phyloP scores from a whole-genome alignment of 305 asterid species.

The Salvia sclarea region DNA sequence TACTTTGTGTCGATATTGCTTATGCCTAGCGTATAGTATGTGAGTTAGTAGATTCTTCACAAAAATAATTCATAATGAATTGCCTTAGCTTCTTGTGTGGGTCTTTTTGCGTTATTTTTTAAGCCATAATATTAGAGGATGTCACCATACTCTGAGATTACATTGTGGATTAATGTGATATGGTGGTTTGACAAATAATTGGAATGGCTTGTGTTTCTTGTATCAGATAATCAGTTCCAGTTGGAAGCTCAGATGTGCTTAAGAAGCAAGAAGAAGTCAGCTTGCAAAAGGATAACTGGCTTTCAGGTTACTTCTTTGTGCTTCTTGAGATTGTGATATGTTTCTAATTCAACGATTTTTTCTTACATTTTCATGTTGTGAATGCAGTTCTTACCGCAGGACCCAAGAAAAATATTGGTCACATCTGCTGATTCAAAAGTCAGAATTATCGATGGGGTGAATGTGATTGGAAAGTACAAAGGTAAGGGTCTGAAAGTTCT shows the following conservation, averaged over 20 bases:
- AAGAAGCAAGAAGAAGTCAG: slow-evolving; percentile 67
- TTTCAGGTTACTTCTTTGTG: slow-evolving; percentile 60
- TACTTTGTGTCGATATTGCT: background rate
- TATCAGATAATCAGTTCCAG: slow-evolving; percentile 58
- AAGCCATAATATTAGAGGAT: background rate
- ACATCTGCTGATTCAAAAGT: slow-evolving; percentile 84
- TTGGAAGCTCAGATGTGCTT: slow-evolving; percentile 63
- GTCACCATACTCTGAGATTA: background rate
- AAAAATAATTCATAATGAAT: background rate
- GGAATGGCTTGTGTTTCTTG: slow-evolving; percentile 28
- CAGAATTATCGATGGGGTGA: slow-evolving; percentile 61
- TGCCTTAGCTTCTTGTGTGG: background rate
- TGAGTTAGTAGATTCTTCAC: background rate
- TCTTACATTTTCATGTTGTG: background rate
- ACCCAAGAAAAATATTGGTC: slow-evolving; percentile 74
- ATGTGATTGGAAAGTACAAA: slow-evolving; percentile 72
- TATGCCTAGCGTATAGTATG: background rate
- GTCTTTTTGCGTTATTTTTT: background rate
- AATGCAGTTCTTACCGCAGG: slow-evolving; percentile 74
- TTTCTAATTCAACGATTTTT: background rate
- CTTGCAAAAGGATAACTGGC: slow-evolving; percentile 71
- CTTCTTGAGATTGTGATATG: slow-evolving; percentile 18
- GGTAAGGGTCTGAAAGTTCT: slow-evolving; percentile 41
- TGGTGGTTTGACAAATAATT: background rate
- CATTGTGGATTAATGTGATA: background rate